phyloP scores from a whole-genome alignment of 2,329 filamentous ascomycete species.

The Fusarium cicatricum region DNA sequence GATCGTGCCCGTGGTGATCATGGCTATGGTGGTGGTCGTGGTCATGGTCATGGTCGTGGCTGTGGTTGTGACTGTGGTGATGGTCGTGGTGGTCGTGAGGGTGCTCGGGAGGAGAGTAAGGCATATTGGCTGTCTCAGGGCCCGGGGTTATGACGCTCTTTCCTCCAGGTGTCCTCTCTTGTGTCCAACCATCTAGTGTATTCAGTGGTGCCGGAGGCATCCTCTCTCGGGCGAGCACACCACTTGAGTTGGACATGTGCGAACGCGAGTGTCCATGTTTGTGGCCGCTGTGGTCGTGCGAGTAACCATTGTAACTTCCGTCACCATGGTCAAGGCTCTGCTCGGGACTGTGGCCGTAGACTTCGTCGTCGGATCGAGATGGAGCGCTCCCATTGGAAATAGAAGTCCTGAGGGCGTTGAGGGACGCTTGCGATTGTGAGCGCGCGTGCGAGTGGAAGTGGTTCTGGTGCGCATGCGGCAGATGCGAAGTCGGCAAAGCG shows the following conservation, averaged over 20 bases:
- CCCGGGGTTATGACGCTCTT: constrained; percentile 50
- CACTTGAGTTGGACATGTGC: constrained; percentile 44
- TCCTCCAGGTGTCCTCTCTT: constrained; percentile 52
- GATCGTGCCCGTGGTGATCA: constrained; percentile 33
- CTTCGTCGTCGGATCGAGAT: constrained; percentile 44
- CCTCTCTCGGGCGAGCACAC: constrained; percentile 43
- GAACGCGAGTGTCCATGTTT: constrained; percentile 44
- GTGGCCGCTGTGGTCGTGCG: constrained; percentile 39
- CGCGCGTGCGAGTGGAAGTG: constrained; percentile 52
- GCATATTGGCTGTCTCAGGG: constrained; percentile 39
- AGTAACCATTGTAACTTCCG: constrained; percentile 35
- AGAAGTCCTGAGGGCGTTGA: constrained; percentile 51
- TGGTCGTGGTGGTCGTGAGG: constrained; percentile 41
- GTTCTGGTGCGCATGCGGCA: constrained; percentile 58
- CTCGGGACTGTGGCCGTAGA: constrained; percentile 44
- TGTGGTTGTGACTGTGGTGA: constrained; percentile 39
- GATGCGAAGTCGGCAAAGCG: constrained; percentile 59
- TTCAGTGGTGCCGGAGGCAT: constrained; percentile 45
- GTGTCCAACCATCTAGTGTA: constrained; percentile 51
- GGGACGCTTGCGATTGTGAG: constrained; percentile 50
- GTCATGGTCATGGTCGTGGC: constrained; percentile 35
- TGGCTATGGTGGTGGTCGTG: constrained; percentile 22
- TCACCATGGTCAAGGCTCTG: constrained; percentile 37
- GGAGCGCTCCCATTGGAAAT: constrained; percentile 46
- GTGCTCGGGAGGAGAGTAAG: constrained; percentile 44